Conservation (phyloP, 2,329 filamentous ascomycete species). For the Ophiostoma fasciatum region DNA sequence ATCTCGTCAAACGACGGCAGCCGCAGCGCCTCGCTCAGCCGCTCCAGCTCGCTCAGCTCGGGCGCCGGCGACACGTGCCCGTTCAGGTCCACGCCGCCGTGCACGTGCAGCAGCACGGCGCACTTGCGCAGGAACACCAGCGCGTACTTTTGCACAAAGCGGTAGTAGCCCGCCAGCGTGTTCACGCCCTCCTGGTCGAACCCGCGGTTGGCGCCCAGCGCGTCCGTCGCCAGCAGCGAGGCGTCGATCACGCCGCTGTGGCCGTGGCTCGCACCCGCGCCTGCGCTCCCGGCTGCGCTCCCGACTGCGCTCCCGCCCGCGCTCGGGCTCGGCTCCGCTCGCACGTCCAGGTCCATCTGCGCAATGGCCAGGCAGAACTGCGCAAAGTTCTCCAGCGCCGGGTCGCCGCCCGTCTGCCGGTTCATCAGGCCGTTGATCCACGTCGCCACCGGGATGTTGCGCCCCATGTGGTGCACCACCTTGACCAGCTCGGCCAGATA, state of each 20-base stretch:
- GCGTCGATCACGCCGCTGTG: constrained; percentile 14
- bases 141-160: constrained; percentile 64
- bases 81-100: constrained; percentile 78
- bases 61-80: constrained; percentile 47
- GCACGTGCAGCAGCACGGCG: constrained; percentile 69
- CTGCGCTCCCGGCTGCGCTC: too few relatives aligned
- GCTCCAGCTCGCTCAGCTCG: constrained; percentile 63
- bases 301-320: constrained; percentile 23
- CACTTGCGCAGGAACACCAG: constrained; percentile 81
- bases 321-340: background rate
- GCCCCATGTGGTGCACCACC: constrained; percentile 47
- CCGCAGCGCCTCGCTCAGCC: constrained; percentile 60
- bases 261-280: constrained; percentile 18
- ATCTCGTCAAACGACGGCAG: constrained; percentile 70
- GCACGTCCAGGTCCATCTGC: constrained; percentile 29
- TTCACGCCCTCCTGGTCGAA: constrained; percentile 42
- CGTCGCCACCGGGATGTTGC: constrained; percentile 33
- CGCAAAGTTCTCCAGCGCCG: constrained; percentile 38
- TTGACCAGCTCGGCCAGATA: constrained; percentile 87
- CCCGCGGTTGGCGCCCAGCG: constrained; percentile 26
- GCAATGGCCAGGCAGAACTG: constrained; percentile 37
- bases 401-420: constrained; percentile 21
- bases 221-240: constrained; percentile 17
- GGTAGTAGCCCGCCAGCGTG: constrained; percentile 38
- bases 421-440: constrained; percentile 33